Percentiles rank a stretch among this genome's conserved stretches.
phyloP scores from a whole-genome alignment of 768 basidiomycete genomes.

The Termitomyces sp. region DNA sequence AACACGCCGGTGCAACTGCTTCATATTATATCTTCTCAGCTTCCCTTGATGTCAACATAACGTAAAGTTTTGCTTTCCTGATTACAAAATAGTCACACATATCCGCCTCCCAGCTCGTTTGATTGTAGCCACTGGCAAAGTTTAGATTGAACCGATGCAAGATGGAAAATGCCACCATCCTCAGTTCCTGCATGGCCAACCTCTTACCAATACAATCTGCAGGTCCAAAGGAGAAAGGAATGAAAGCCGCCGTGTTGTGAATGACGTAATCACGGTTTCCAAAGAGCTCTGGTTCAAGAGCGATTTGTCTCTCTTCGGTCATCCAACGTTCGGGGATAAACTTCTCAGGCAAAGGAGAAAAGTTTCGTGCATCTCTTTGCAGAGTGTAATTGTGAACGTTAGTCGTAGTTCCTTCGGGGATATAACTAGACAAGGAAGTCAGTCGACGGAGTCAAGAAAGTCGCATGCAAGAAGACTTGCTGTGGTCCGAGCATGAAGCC shows the following conservation, averaged over 20 bases:
- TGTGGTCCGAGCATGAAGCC: not conserved
- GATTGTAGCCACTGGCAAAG: constrained; percentile 23
- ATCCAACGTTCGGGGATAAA: constrained; percentile 40
- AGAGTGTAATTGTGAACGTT: not conserved
- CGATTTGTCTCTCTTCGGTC: constrained; percentile 14
- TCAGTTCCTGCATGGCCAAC: constrained; percentile 33
- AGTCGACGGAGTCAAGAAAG: too few species aligned
- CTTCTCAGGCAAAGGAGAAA: constrained; percentile 15
- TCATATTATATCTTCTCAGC: too few species aligned
- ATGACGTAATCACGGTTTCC: constrained; percentile 11
- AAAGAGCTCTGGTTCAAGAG: constrained; percentile 17
- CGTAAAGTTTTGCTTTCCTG: constrained; percentile 26
- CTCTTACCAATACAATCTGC: constrained; percentile 46
- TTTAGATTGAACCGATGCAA: constrained; percentile 27
- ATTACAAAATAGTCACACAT: constrained; percentile 28
- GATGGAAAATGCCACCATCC: constrained; percentile 24
- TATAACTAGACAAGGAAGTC: not conserved
- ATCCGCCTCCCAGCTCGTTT: constrained; percentile 22
- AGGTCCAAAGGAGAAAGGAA: constrained; percentile 42
- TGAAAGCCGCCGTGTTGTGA: constrained; percentile 25
- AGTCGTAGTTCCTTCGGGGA: not conserved
- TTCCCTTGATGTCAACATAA: not conserved
- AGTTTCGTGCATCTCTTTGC: not conserved
- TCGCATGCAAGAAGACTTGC: not conserved
- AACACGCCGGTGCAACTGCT: too few species aligned